phyloP scores from a whole-genome alignment of 2,329 filamentous ascomycete genomes.

The Stemphylium vesicarium region DNA sequence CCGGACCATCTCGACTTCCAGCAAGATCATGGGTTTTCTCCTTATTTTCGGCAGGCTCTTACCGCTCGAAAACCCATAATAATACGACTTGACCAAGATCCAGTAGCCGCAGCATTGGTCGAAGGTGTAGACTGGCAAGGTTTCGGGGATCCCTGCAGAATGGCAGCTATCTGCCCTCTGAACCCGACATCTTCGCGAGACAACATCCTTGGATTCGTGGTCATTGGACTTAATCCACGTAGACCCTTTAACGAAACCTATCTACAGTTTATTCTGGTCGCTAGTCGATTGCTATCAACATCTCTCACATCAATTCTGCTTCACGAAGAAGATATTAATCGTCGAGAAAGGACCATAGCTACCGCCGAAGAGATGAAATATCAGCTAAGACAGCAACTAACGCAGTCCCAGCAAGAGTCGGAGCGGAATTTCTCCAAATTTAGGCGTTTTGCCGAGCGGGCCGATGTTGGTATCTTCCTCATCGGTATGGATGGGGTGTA shows the following conservation, averaged over 20 bases:
- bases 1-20: slow-evolving; percentile 31
- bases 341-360: slow-evolving; percentile 45
- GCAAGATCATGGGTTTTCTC: slow-evolving; percentile 21
- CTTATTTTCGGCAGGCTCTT: slow-evolving; percentile 41
- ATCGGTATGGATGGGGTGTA: slow-evolving; percentile 46
- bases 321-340: slow-evolving; percentile 47
- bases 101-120: slow-evolving; percentile 37
- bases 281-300: slow-evolving; percentile 47
- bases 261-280: slow-evolving; percentile 44
- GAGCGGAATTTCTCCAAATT: slow-evolving; percentile 44
- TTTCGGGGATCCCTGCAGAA: slow-evolving; percentile 44
- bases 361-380: slow-evolving; percentile 44
- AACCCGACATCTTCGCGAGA: slow-evolving; percentile 40
- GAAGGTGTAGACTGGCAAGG: slow-evolving; percentile 39
- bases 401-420: slow-evolving; percentile 41
- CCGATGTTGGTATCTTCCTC: slow-evolving; percentile 52
- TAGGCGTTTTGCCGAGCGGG: slow-evolving; percentile 48
- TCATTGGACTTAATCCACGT: slow-evolving; percentile 50
- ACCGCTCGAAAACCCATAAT: slow-evolving; percentile 31
- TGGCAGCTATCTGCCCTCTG: slow-evolving; percentile 46
- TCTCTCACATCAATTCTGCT: slow-evolving; percentile 49
- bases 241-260: slow-evolving; percentile 50
- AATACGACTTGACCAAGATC: slow-evolving; percentile 35
- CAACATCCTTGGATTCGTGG: slow-evolving; percentile 49
- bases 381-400: slow-evolving; percentile 40